Evolutionary conservation across 2,329 filamentous ascomycete genomes (phyloP).

Genomic region (Dothideomycetes sp.): DNA sequence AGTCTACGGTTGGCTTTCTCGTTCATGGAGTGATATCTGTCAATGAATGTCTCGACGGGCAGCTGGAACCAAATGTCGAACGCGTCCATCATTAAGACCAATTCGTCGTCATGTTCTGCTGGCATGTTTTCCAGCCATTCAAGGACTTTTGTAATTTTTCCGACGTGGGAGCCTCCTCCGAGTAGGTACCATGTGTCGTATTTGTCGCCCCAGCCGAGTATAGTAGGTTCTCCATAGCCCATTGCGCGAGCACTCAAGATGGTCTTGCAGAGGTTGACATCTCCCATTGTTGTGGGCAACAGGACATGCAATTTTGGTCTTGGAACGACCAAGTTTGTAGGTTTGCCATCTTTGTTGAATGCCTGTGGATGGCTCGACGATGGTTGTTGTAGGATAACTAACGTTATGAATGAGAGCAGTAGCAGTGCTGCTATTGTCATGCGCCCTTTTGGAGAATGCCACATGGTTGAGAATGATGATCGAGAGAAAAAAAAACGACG

Average conservation of each 20-base stretch:
- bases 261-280: slow-evolving; percentile 25
- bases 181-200: background rate
- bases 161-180: slow-evolving; percentile 17
- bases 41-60: slow-evolving; percentile 53
- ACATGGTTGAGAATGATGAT: background rate
- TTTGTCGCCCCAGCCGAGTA: slow-evolving; percentile 19
- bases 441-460: background rate
- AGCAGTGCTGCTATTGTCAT: background rate
- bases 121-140: slow-evolving; percentile 22
- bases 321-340: too few species aligned
- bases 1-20: slow-evolving; percentile 36
- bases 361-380: background rate
- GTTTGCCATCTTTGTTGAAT: background rate
- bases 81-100: slow-evolving; percentile 56
- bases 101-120: slow-evolving; percentile 33
- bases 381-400: background rate
- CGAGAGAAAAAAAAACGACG: background rate
- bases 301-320: slow-evolving; percentile 45
- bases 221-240: slow-evolving; percentile 19
- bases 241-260: slow-evolving; percentile 19
- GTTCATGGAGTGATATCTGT: slow-evolving; percentile 45
- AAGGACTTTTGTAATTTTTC: slow-evolving; percentile 21
- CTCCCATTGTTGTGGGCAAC: slow-evolving; percentile 39
- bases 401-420: background rate
- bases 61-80: slow-evolving; percentile 58